phyloP scores from a whole-genome alignment of 1,139 yeast species.

The Meyerozyma carpophila region DNA sequence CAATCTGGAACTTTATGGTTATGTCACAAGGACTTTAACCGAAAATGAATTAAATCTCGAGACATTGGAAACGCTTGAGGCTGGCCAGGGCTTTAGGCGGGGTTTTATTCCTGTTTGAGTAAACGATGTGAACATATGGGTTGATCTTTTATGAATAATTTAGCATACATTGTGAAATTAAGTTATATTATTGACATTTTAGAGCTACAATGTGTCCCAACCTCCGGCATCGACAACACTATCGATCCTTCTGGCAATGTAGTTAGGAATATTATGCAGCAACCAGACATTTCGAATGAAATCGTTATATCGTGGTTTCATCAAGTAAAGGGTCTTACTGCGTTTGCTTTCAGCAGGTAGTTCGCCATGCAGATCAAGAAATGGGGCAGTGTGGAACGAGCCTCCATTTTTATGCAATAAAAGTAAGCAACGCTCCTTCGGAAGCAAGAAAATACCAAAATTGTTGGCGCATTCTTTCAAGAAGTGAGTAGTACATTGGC shows the following conservation, averaged over 20 bases:
- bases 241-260: constrained; percentile 75
- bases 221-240: constrained; percentile 84
- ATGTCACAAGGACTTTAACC: constrained; percentile 23
- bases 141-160: too few species aligned
- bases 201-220: constrained; percentile 73
- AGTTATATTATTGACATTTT: too few species aligned
- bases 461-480: constrained; percentile 61
- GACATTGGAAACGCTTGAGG: neutral
- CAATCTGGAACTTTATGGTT: constrained; percentile 42
- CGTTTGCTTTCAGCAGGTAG: constrained; percentile 69
- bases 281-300: constrained; percentile 69
- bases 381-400: constrained; percentile 81
- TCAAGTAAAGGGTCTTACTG: constrained; percentile 67
- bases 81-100: neutral
- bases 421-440: constrained; percentile 68
- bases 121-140: neutral
- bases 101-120: neutral
- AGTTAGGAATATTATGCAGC: constrained; percentile 72
- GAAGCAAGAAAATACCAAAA: constrained; percentile 74
- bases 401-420: constrained; percentile 70
- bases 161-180: too few species aligned
- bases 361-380: constrained; percentile 83
- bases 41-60: neutral
- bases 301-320: constrained; percentile 59
- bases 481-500: constrained; percentile 66